phyloP scores from a whole-genome alignment of 1,284 basidiomycete genomes.

The Ustilago vetiveriae region DNA sequence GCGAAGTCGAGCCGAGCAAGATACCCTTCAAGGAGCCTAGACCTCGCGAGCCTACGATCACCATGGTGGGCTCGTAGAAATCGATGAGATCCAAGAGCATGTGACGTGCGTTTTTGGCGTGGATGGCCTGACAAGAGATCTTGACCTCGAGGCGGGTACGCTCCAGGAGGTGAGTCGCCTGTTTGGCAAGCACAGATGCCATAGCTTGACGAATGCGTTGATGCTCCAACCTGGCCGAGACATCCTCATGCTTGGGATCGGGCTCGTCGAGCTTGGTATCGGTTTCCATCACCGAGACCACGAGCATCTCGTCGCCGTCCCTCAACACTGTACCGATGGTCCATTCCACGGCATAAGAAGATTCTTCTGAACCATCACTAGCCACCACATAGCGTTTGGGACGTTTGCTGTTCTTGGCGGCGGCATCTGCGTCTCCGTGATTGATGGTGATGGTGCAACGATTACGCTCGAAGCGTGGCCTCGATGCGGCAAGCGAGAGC shows the following conservation, averaged over 20 bases:
- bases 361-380: slow-evolving; percentile 84
- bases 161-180: slow-evolving; percentile 87
- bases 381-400: slow-evolving; percentile 84
- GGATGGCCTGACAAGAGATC: slow-evolving; percentile 91
- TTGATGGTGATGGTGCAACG: slow-evolving; percentile 88
- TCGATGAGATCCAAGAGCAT: slow-evolving; percentile 91
- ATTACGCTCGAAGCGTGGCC: slow-evolving; percentile 88
- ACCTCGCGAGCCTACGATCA: slow-evolving; percentile 94
- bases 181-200: slow-evolving; percentile 82
- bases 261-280: slow-evolving; percentile 74
- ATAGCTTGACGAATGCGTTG: slow-evolving; percentile 93
- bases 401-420: slow-evolving; percentile 71
- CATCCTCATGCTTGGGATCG: slow-evolving; percentile 72
- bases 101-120: slow-evolving; percentile 86
- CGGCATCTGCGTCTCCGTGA: slow-evolving; percentile 70
- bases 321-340: slow-evolving; percentile 93
- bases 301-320: slow-evolving; percentile 78
- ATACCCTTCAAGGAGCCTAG: slow-evolving; percentile 90
- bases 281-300: slow-evolving; percentile 88
- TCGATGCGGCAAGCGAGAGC: slow-evolving; percentile 31
- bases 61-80: slow-evolving; percentile 86
- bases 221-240: slow-evolving; percentile 78
- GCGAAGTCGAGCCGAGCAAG: slow-evolving; percentile 92
- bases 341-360: slow-evolving; percentile 64
- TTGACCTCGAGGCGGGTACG: slow-evolving; percentile 86